These are phyloP conservation scores for Apiotrichum brassicae DNA, from an alignment of 1,284 basidiomycete species.

Conservation along the genomic window DNA sequence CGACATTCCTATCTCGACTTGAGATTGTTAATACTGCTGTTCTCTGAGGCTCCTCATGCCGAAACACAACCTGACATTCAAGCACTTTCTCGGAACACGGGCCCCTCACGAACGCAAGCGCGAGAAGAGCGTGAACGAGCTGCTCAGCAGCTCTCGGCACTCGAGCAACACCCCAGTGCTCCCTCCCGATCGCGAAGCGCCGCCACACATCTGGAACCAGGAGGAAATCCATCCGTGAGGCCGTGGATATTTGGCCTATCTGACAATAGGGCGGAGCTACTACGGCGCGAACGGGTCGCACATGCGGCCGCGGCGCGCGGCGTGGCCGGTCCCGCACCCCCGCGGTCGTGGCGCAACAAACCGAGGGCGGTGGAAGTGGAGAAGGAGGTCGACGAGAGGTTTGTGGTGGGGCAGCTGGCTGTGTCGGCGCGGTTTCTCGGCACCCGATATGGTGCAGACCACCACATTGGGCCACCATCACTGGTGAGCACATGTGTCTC, in stretches of 20 bases:
- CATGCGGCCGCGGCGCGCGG: conserved; percentile 26
- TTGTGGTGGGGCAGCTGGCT: neutral
- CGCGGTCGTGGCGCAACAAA: conserved; percentile 27
- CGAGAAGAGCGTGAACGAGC: conserved; percentile 26
- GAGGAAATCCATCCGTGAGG: conserved; percentile 32
- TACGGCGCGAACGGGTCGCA: conserved; percentile 25
- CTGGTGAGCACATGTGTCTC: conserved; percentile 24
- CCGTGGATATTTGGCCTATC: neutral
- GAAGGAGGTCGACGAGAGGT: neutral
- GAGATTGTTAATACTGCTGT: no score
- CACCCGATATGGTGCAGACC: no score
- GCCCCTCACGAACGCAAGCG: neutral
- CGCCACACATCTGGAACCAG: neutral
- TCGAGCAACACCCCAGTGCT: neutral
- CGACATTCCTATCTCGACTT: neutral
- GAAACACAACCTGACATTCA: conserved; percentile 40
- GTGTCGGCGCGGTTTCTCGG: conserved; percentile 2
- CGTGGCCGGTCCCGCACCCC: conserved; percentile 37
- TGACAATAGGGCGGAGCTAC: conserved; percentile 27
- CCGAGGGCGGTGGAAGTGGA: neutral
- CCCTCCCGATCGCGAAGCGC: neutral
- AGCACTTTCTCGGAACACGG: conserved; percentile 29
- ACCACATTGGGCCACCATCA: conserved; percentile 1
- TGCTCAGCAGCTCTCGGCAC: conserved; percentile 21
- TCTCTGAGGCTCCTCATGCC: no score